phyloP scores from a whole-genome alignment of 2,329 filamentous ascomycete genomes.

The Trichoderma lentiforme region DNA sequence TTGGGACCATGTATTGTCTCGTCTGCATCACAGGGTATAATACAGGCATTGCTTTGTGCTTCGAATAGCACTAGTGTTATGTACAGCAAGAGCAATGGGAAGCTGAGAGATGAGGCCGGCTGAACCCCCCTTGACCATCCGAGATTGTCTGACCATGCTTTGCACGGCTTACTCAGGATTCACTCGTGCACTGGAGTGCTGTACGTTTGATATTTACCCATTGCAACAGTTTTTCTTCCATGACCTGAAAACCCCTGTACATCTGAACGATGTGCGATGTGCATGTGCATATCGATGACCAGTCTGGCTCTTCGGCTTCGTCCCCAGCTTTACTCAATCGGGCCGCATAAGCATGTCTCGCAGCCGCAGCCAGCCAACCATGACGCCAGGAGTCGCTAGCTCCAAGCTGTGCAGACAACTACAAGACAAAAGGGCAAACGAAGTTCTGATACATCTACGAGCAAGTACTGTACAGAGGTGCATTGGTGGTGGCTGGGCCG shows the following conservation, averaged over 20 bases:
- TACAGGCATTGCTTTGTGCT: neutral
- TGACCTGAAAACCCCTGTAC: slow-evolving; percentile 3
- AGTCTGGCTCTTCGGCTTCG: neutral
- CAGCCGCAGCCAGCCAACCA: slow-evolving; percentile 11
- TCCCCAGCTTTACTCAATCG: slow-evolving; percentile 2
- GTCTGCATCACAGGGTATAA: neutral
- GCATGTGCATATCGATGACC: neutral
- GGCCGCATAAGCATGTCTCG: slow-evolving; percentile 18
- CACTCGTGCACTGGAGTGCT: neutral
- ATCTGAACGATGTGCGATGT: neutral
- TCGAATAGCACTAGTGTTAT: neutral
- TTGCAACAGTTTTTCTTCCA: neutral
- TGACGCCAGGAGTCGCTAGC: slow-evolving; percentile 1
- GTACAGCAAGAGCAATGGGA: neutral
- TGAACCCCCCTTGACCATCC: neutral
- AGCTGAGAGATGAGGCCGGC: neutral
- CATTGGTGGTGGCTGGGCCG: neutral
- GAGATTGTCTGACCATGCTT: neutral
- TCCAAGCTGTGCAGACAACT: neutral
- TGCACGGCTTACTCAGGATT: neutral
- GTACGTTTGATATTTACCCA: neutral
- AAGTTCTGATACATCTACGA: neutral
- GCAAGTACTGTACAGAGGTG: neutral
- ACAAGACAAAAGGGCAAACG: neutral
- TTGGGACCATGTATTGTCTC: neutral